Evolutionary conservation across 2,329 filamentous ascomycete species (phyloP).

Genomic region (Penicillium vulpinum): DNA sequence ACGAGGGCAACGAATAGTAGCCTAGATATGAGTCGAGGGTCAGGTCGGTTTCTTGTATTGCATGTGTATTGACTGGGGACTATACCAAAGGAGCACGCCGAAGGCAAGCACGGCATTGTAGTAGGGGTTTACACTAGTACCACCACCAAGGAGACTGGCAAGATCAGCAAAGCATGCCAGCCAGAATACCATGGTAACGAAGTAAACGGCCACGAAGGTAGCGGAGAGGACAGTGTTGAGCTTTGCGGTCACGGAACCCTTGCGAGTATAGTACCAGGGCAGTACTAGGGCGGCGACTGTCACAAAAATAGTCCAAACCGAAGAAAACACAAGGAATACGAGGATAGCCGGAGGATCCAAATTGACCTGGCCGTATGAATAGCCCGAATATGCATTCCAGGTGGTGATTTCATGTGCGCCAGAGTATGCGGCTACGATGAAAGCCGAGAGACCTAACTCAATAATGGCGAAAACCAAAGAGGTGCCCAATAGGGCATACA

Average conservation of each 20-base stretch:
- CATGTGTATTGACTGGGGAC: neutral
- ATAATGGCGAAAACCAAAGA: constrained; percentile 28
- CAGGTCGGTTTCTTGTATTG: neutral
- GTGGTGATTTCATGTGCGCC: neutral
- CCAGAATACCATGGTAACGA: constrained; percentile 36
- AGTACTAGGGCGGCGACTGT: constrained; percentile 20
- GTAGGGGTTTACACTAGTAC: constrained; percentile 10
- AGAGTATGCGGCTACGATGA: constrained; percentile 12
- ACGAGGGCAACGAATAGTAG: constrained; percentile 31
- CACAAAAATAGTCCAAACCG: constrained; percentile 30
- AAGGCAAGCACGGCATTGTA: constrained; percentile 31
- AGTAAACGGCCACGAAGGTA: constrained; percentile 23
- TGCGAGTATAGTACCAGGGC: constrained; percentile 22
- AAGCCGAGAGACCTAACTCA: constrained; percentile 31
- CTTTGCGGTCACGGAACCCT: constrained; percentile 14
- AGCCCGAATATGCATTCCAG: constrained; percentile 9
- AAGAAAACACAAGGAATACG: constrained; percentile 27
- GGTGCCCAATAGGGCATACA: constrained; percentile 26
- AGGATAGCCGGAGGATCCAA: constrained; percentile 21
- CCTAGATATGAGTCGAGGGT: constrained; percentile 13
- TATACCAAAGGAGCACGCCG: constrained; percentile 22
- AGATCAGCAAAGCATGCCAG: constrained; percentile 33
- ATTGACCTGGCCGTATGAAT: constrained; percentile 14
- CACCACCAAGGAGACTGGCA: constrained; percentile 15
- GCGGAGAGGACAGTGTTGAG: constrained; percentile 25